phyloP scores from a whole-genome alignment of 495 filamentous ascomycete species.

The Diplogelasinospora grovesii region DNA sequence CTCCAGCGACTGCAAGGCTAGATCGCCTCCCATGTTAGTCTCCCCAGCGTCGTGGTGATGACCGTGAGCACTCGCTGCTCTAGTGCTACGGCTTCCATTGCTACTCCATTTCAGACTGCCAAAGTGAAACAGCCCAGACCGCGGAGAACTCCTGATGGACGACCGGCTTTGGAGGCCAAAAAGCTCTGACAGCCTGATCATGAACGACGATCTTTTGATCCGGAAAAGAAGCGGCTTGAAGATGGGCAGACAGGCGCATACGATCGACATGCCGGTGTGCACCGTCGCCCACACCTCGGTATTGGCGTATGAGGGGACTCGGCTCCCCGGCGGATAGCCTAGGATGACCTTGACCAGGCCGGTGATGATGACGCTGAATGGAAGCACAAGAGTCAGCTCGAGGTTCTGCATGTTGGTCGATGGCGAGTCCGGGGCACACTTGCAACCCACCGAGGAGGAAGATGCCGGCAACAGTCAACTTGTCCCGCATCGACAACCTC shows the following conservation, averaged over 20 bases:
- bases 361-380: slow-evolving; percentile 9
- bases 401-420: no score
- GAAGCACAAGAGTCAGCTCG: no score
- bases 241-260: slow-evolving; percentile 12
- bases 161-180: no score
- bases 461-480: slow-evolving; percentile 18
- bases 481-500: slow-evolving; percentile 18
- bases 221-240: slow-evolving; percentile 6
- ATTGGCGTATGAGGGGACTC: slow-evolving; percentile 8
- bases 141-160: no score
- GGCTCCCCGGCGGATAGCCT: slow-evolving; percentile 2
- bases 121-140: no score
- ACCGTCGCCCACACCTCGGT: slow-evolving; percentile 11
- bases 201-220: background rate
- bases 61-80: no score
- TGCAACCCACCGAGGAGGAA: slow-evolving; percentile 28
- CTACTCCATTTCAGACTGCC: no score
- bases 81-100: no score
- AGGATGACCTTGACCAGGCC: slow-evolving; percentile 11
- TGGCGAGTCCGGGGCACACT: background rate
- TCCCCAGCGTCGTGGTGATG: no score
- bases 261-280: slow-evolving; percentile 10
- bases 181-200: background rate
- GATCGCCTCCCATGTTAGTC: no score
- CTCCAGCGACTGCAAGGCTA: no score